Evolutionary conservation across 768 basidiomycete genomes (phyloP).

Genomic region (Trametes gibbosa): DNA sequence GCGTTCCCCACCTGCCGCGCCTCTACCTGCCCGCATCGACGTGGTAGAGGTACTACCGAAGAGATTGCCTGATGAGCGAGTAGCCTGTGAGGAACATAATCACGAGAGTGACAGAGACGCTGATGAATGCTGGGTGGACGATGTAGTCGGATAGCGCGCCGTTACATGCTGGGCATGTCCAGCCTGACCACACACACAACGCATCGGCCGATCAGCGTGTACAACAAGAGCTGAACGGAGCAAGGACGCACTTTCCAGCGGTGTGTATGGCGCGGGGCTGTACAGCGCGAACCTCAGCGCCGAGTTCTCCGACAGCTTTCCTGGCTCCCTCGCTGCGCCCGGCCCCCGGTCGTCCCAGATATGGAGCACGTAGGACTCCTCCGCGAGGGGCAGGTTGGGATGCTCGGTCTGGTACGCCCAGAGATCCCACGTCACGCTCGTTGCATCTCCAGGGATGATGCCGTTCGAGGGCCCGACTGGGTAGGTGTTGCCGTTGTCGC

Average conservation of each 20-base stretch:
- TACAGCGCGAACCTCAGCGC: conserved; percentile 82
- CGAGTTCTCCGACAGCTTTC: conserved; percentile 66
- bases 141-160: conserved; percentile 34
- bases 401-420: conserved; percentile 67
- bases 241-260: conserved; percentile 44
- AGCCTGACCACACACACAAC: conserved; percentile 38
- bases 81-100: conserved; percentile 69
- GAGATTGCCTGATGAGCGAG: conserved; percentile 44
- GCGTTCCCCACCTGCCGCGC: background rate
- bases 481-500: conserved; percentile 88
- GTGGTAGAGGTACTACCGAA: conserved; percentile 19
- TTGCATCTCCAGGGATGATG: conserved; percentile 66
- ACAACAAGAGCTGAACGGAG: background rate
- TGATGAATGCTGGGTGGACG: conserved; percentile 55
- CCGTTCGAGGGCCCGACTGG: conserved; percentile 80
- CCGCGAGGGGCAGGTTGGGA: conserved; percentile 66
- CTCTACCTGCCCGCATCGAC: background rate
- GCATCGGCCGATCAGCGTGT: background rate
- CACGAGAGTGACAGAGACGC: conserved; percentile 53
- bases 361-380: conserved; percentile 72
- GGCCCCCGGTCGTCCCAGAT: conserved; percentile 83
- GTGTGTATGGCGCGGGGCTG: conserved; percentile 69
- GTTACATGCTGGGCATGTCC: conserved; percentile 52
- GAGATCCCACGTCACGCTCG: conserved; percentile 76
- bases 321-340: conserved; percentile 53